These are phyloP conservation scores for Pestalotiopsis sp. DNA, from an alignment of 2,329 filamentous ascomycete genomes.

Conservation along the genomic window DNA sequence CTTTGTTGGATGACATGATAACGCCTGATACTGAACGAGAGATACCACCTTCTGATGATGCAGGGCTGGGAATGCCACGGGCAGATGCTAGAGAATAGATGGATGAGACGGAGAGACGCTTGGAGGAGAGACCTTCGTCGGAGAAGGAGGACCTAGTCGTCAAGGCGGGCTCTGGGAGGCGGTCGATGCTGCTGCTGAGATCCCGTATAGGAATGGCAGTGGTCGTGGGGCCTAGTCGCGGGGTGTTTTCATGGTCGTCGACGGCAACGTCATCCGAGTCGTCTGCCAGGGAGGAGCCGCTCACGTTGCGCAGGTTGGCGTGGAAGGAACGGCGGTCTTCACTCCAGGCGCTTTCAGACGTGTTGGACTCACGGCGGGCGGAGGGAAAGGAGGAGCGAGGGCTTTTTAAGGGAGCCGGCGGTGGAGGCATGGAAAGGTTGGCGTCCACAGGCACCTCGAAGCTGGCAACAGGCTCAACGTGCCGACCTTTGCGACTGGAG, in stretches of 20 bases:
- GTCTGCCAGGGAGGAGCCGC: not conserved
- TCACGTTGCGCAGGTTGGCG: constrained; percentile 23
- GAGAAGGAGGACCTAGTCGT: constrained; percentile 50
- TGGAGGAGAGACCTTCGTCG: constrained; percentile 50
- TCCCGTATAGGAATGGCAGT: constrained; percentile 24
- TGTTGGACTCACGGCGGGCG: constrained; percentile 45
- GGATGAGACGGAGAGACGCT: constrained; percentile 74
- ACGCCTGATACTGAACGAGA: constrained; percentile 46
- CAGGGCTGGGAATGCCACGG: constrained; percentile 53
- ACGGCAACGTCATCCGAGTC: constrained; percentile 44
- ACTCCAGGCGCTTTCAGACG: constrained; percentile 40
- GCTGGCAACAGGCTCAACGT: constrained; percentile 59
- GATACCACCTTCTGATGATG: constrained; percentile 52
- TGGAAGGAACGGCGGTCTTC: constrained; percentile 32
- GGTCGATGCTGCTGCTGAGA: constrained; percentile 27
- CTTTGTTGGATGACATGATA: constrained; percentile 48
- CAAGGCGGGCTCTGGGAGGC: constrained; percentile 52
- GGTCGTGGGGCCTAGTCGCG: constrained; percentile 41
- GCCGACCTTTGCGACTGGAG: constrained; percentile 56
- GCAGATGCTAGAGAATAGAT: constrained; percentile 70
- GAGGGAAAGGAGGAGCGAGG: constrained; percentile 43
- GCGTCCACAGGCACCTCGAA: constrained; percentile 60
- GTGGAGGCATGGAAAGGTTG: constrained; percentile 67
- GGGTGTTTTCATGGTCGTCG: constrained; percentile 52
- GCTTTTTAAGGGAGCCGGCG: constrained; percentile 44